These are phyloP conservation scores for Colletotrichum liaoningense DNA, from an alignment of 2,329 filamentous ascomycete species.

Conservation along the genomic window DNA sequence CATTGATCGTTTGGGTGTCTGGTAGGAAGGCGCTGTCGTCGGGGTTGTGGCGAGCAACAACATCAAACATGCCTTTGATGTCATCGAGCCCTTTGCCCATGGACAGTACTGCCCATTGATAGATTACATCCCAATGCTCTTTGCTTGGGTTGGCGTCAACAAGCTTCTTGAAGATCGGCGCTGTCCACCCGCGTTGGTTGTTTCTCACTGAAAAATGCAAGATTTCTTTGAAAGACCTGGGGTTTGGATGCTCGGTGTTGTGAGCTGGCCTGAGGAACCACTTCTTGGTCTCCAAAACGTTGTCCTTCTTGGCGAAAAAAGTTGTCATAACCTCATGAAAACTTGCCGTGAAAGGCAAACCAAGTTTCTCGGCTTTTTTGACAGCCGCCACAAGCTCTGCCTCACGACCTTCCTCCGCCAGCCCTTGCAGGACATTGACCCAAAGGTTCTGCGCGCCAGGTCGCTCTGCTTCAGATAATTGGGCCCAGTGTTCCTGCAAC, in stretches of 20 bases:
- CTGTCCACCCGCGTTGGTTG: constrained; percentile 71
- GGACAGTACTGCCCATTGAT: constrained; percentile 80
- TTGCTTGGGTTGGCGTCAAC: constrained; percentile 61
- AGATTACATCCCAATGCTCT: constrained; percentile 75
- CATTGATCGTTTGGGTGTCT: constrained; percentile 80
- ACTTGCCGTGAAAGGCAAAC: constrained; percentile 55
- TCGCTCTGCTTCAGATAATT: constrained; percentile 12
- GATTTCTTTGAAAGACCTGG: constrained; percentile 63
- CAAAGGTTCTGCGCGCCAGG: constrained; percentile 51
- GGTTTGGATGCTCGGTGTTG: constrained; percentile 51
- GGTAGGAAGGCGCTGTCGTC: constrained; percentile 62
- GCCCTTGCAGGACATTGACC: constrained; percentile 67
- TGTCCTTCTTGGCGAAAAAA: constrained; percentile 70
- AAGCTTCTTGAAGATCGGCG: constrained; percentile 65
- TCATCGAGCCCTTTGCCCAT: constrained; percentile 78
- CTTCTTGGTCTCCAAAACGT: constrained; percentile 69
- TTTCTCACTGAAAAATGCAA: constrained; percentile 71
- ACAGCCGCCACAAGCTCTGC: constrained; percentile 67
- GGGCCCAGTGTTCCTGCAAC: constrained; percentile 44
- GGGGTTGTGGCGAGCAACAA: constrained; percentile 66
- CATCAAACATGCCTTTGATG: constrained; percentile 77
- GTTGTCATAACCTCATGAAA: constrained; percentile 67
- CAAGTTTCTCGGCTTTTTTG: constrained; percentile 60
- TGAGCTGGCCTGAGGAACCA: constrained; percentile 73
- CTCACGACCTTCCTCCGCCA: constrained; percentile 70